Evolutionary conservation across 2,329 filamentous ascomycete species (phyloP).

Genomic region (Leptographium radiaticola): DNA sequence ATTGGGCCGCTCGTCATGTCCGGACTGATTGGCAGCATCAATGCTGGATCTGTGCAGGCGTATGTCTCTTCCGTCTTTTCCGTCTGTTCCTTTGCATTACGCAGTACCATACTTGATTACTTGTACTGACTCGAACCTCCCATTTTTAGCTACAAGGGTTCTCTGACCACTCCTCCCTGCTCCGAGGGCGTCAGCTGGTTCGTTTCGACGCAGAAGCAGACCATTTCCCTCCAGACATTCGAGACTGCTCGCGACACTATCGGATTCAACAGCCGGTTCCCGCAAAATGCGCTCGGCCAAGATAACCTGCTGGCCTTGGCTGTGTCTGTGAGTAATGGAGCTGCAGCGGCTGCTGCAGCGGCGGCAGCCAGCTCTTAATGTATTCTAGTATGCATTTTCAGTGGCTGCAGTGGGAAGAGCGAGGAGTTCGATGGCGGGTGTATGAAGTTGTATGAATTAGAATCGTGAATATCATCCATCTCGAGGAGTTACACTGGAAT

Average conservation of each 20-base stretch:
- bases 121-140: not conserved
- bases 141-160: conserved; percentile 26
- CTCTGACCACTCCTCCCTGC: conserved; percentile 37
- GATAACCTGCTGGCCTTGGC: conserved; percentile 19
- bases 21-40: conserved; percentile 24
- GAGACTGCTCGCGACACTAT: conserved; percentile 27
- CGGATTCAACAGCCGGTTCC: conserved; percentile 33
- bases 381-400: not conserved
- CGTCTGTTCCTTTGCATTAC: no score
- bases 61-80: conserved; percentile 10
- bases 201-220: conserved; percentile 29
- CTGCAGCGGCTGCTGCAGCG: not conserved
- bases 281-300: conserved; percentile 28
- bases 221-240: conserved; percentile 24
- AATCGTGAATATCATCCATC: no score
- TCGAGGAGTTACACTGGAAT: no score
- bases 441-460: no score
- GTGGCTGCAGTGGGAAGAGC: no score
- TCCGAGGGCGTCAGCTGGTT: conserved; percentile 34
- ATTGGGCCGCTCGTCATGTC: conserved; percentile 30
- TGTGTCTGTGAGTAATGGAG: not conserved
- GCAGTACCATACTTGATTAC: not conserved
- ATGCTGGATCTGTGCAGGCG: conserved; percentile 24
- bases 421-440: no score
- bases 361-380: not conserved